These are phyloP conservation scores for Phytophthora nicotianae DNA, from an alignment of 352 stramenopile species.

Conservation along the genomic window DNA sequence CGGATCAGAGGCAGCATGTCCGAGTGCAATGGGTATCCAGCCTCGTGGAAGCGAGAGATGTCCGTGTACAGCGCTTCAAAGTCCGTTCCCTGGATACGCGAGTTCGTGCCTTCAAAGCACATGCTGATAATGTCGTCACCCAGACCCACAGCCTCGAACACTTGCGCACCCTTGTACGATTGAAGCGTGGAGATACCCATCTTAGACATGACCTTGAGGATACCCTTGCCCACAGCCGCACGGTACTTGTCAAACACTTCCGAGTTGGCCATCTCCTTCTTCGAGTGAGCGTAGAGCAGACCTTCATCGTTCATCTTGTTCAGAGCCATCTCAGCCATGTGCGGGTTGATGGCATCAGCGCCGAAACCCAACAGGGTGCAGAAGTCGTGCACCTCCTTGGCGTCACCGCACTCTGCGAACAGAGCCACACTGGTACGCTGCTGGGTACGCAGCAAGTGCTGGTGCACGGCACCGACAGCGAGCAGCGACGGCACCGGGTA, in stretches of 20 bases:
- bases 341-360: slow-evolving; percentile 94
- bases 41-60: slow-evolving; percentile 92
- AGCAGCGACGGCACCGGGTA: slow-evolving; percentile 95
- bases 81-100: slow-evolving; percentile 92
- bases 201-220: slow-evolving; percentile 91
- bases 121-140: slow-evolving; percentile 92
- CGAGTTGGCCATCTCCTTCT: slow-evolving; percentile 56
- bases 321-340: slow-evolving; percentile 95
- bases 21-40: slow-evolving; percentile 84
- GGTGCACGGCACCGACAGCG: slow-evolving; percentile 94
- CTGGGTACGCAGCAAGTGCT: slow-evolving; percentile 95
- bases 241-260: slow-evolving; percentile 77
- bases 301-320: slow-evolving; percentile 96
- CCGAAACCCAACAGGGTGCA: slow-evolving; percentile 94
- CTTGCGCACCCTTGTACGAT: slow-evolving; percentile 96
- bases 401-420: slow-evolving; percentile 95
- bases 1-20: slow-evolving; percentile 88
- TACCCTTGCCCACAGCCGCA: slow-evolving; percentile 67
- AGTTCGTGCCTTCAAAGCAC: slow-evolving; percentile 88
- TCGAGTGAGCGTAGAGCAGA: slow-evolving; percentile 68
- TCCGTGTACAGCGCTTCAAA: slow-evolving; percentile 96
- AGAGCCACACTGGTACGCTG: slow-evolving; percentile 90
- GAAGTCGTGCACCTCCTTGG: slow-evolving; percentile 97
- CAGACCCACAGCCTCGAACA: slow-evolving; percentile 96
- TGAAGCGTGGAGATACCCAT: slow-evolving; percentile 97